Percentiles rank a stretch among this genome's conserved stretches.
Evolutionary conservation across 1,284 basidiomycete species (phyloP).

Genomic region (Ustilago lituana): DNA sequence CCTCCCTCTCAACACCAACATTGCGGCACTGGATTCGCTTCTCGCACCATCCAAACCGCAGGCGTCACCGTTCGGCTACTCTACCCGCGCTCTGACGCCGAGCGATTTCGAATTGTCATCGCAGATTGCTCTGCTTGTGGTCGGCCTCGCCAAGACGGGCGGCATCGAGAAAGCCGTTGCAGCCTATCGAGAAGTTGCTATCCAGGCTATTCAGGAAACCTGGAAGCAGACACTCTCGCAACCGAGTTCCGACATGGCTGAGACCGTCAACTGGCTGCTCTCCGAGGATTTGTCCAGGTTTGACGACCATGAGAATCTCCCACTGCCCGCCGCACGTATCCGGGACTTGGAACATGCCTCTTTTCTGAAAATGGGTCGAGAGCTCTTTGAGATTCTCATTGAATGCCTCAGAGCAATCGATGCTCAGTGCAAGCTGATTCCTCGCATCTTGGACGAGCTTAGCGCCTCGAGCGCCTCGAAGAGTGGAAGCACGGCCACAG

Average conservation of each 20-base stretch:
- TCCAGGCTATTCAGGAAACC: slow-evolving; percentile 75
- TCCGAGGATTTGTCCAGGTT: slow-evolving; percentile 27
- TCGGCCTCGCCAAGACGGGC: slow-evolving; percentile 79
- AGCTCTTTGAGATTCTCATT: slow-evolving; percentile 76
- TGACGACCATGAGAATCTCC: slow-evolving; percentile 31
- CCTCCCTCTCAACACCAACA: background rate
- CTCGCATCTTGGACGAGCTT: slow-evolving; percentile 73
- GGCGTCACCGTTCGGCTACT: slow-evolving; percentile 24
- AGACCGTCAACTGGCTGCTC: slow-evolving; percentile 61
- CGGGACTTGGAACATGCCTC: slow-evolving; percentile 76
- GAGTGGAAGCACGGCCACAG: background rate
- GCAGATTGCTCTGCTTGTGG: slow-evolving; percentile 76
- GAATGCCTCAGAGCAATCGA: slow-evolving; percentile 79
- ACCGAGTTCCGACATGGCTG: slow-evolving; percentile 19
- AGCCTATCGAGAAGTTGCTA: slow-evolving; percentile 81
- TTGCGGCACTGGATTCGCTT: slow-evolving; percentile 2
- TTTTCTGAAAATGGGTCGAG: slow-evolving; percentile 75
- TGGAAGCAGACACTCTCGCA: slow-evolving; percentile 22
- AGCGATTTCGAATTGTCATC: slow-evolving; percentile 70
- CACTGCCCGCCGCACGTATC: slow-evolving; percentile 66
- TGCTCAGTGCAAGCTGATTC: slow-evolving; percentile 74
- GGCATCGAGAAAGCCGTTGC: slow-evolving; percentile 77
- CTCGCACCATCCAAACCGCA: slow-evolving; percentile 23
- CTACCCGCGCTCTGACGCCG: slow-evolving; percentile 9
- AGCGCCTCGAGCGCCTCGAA: background rate